These are phyloP conservation scores for Herpetomonas tarakana DNA, from an alignment of 208 protist genomes.

Conservation along the genomic window DNA sequence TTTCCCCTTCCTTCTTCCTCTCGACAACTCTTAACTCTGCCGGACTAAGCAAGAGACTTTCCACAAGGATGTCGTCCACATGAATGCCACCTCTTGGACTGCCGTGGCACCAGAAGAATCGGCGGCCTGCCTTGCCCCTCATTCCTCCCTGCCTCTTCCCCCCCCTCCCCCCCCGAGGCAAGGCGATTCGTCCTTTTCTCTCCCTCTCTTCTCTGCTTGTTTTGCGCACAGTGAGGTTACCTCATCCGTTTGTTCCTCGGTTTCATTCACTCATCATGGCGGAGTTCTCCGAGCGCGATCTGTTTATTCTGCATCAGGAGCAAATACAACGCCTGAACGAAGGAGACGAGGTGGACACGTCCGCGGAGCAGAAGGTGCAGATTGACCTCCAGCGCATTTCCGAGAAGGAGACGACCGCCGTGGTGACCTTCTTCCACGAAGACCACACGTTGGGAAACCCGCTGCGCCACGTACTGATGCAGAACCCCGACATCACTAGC, in stretches of 20 bases:
- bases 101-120: too few species aligned
- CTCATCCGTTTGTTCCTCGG: too few species aligned
- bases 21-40: slow-evolving; percentile 1
- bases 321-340: slow-evolving; percentile 85
- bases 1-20: slow-evolving; percentile 5
- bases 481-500: slow-evolving; percentile 83
- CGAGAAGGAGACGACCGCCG: slow-evolving; percentile 69
- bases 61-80: background rate
- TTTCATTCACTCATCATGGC: too few species aligned
- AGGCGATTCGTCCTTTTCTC: too few species aligned
- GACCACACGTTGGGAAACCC: slow-evolving; percentile 93
- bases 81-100: too few species aligned
- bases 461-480: slow-evolving; percentile 91
- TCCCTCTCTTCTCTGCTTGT: too few species aligned
- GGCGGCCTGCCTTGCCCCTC: too few species aligned
- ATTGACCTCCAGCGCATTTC: slow-evolving; percentile 84
- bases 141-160: too few species aligned
- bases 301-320: slow-evolving; percentile 88
- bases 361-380: slow-evolving; percentile 84
- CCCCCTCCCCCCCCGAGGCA: too few species aligned
- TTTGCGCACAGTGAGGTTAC: too few species aligned
- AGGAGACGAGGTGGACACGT: slow-evolving; percentile 90
- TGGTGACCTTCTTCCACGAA: slow-evolving; percentile 87
- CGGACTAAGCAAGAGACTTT: slow-evolving; percentile 6
- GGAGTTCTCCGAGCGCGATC: slow-evolving; percentile 72